Conservation (phyloP, 2,329 filamentous ascomycete species). For the Pseudofabraea citricarpa region DNA sequence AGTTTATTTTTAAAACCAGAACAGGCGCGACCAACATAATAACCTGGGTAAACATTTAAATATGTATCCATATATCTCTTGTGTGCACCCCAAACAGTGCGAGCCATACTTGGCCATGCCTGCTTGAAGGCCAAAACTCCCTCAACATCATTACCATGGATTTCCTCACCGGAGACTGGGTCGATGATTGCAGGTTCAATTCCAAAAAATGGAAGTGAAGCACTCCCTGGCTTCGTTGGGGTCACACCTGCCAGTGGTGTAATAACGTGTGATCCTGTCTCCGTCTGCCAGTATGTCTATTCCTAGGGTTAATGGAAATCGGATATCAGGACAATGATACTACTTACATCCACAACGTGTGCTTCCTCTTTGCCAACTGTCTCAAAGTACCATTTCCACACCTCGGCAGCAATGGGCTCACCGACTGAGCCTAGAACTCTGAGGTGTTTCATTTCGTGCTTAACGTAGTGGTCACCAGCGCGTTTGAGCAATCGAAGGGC, state of each 20-base stretch:
- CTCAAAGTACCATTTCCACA: conserved; percentile 99
- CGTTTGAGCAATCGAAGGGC: conserved; percentile 91
- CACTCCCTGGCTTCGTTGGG: conserved; percentile 93
- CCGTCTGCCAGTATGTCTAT: conserved; percentile 99
- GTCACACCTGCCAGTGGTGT: conserved; percentile 89
- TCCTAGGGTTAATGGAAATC: conserved; percentile 11
- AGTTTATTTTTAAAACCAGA: conserved; percentile 3
- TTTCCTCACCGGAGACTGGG: conserved; percentile 88
- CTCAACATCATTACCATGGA: conserved; percentile 93
- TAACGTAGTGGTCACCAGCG: conserved; percentile 88
- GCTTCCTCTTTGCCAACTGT: conserved; percentile 88
- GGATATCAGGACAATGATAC: conserved; percentile 14
- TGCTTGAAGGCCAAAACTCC: conserved; percentile 92
- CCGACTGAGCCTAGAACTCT: conserved; percentile 91
- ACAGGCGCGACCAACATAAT: conserved; percentile 68
- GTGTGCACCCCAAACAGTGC: conserved; percentile 96
- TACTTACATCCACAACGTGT: conserved; percentile 87
- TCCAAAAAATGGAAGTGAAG: conserved; percentile 95
- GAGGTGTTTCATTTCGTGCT: conserved; percentile 82
- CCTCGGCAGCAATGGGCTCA: conserved; percentile 94
- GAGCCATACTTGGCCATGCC: conserved; percentile 96
- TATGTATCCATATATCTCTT: conserved; percentile 99
- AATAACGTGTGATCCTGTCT: conserved; percentile 96
- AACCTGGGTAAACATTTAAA: conserved; percentile 94
- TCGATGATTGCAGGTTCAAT: conserved; percentile 98